These are phyloP conservation scores for Ophiostoma ips DNA, from an alignment of 2,329 filamentous ascomycete species.

Conservation along the genomic window DNA sequence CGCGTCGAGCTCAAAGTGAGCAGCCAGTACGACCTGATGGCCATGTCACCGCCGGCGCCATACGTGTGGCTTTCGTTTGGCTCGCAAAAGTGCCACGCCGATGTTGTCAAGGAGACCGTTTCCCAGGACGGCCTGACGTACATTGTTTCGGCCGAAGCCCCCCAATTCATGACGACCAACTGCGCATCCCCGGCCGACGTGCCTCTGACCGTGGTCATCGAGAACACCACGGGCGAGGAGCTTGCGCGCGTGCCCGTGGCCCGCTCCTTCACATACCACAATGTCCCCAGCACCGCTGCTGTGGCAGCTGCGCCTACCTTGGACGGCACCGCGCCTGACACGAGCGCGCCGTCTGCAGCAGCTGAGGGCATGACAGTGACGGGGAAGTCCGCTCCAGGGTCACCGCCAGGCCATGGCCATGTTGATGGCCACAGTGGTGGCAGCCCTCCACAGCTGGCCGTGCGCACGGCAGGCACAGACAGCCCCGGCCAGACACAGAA, in stretches of 20 bases:
- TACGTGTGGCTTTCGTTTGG: conserved; percentile 62
- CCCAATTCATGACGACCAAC: conserved; percentile 40
- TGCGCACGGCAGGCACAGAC: conserved; percentile 19
- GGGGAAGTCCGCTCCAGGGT: conserved; percentile 24
- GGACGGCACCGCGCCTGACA: conserved; percentile 4
- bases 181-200: conserved; percentile 33
- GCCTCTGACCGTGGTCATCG: conserved; percentile 40
- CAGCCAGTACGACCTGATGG: conserved; percentile 56
- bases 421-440: conserved; percentile 23
- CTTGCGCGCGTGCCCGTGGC: conserved; percentile 34
- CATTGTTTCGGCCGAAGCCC: conserved; percentile 57
- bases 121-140: conserved; percentile 46
- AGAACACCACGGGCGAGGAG: conserved; percentile 37
- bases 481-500: conserved; percentile 19
- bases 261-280: conserved; percentile 31
- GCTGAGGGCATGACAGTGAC: conserved; percentile 30
- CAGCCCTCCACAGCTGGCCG: conserved; percentile 27
- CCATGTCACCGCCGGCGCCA: conserved; percentile 38
- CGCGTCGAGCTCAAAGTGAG: conserved; percentile 61
- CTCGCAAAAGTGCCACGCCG: conserved; percentile 55
- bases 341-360: conserved; percentile 20
- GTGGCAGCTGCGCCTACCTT: conserved; percentile 18
- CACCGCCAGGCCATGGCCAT: conserved; percentile 33
- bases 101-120: conserved; percentile 41
- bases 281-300: conserved; percentile 14